Conservation (phyloP, 108 stramenopile species). For the Tribonema minus region DNA sequence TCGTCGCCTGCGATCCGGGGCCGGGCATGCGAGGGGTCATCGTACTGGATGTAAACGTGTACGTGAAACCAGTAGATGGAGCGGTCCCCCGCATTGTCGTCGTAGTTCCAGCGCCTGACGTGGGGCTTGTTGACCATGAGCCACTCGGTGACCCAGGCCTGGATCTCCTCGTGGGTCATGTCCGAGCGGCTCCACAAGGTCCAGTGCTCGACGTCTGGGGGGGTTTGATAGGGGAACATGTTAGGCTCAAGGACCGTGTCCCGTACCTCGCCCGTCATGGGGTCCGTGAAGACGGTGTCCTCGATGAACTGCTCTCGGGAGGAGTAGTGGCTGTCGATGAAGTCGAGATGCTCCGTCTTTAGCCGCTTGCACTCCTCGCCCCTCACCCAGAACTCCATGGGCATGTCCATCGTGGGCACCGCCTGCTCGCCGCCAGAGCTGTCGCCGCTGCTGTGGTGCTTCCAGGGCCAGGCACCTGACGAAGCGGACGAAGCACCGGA, state of each 20-base stretch:
- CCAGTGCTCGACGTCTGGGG: conserved; percentile 52
- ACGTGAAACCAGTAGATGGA: conserved; percentile 55
- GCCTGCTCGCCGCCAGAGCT: too few relatives aligned
- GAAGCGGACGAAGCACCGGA: too few relatives aligned
- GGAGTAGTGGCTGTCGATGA: conserved; percentile 29
- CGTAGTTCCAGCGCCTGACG: conserved; percentile 50
- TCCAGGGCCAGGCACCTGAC: not conserved
- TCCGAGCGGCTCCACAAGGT: conserved; percentile 52
- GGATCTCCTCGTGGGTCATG: conserved; percentile 28
- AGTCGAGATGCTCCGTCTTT: conserved; percentile 46
- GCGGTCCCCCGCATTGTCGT: conserved; percentile 53
- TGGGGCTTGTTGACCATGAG: conserved; percentile 48
- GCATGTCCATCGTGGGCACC: not conserved
- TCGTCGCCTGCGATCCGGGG: too few relatives aligned
- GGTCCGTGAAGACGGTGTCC: conserved; percentile 40
- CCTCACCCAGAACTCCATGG: conserved; percentile 53
- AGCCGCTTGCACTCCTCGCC: conserved; percentile 38
- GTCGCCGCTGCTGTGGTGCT: not conserved
- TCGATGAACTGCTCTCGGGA: conserved; percentile 41
- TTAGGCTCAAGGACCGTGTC: conserved; percentile 38
- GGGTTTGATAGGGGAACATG: conserved; percentile 54
- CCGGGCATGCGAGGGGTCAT: too few relatives aligned
- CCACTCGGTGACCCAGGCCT: conserved; percentile 45
- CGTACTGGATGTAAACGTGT: conserved; percentile 47
- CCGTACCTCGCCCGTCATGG: conserved; percentile 5